Evolutionary conservation across 768 basidiomycete species (phyloP), one percentile per base, ranked within the genome.

Genomic region (Pilatotrama ljubarskyi): DNA sequence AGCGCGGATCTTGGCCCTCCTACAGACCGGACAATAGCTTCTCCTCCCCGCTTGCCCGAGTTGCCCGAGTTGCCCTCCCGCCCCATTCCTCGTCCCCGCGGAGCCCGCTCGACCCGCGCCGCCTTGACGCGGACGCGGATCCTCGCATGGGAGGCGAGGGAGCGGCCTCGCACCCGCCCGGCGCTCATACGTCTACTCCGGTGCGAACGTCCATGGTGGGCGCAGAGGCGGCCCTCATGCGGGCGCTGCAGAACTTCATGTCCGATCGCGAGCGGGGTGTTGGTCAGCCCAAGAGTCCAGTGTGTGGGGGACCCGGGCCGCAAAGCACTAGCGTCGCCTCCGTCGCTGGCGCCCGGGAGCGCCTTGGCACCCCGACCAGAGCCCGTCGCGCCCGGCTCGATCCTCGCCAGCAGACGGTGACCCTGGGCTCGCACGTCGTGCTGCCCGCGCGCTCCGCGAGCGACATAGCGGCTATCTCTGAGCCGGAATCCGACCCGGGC

Each of bases 91-190:
- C 55, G 38, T 57, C 55, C 41, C 55, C 55, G 55, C 55, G 55
- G 55, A 25, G 26, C 40, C 55, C 55, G 48, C 24, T 48, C 9
- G 36, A 37, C 22, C 55, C 53, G 53, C 18, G 10, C 38, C 22
- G 25, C 46, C 46, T 35, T 46, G 37, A 42, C 38, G 26, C 46
- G 46, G 55, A 29, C n/a, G 18, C 38, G 38, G 26, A 51, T 40
- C 51, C 51, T 37, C 24, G 35, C 22, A 20, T 13, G 42, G 15
- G 9, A 20, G 22, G 29, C 26, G 42, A 10, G 42, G 53, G 53
- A 54, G 53, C 53, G 53, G 53, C 18, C 18, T 54, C 53, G 53
- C 53, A 44, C 8, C 43, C 53, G 53, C 42, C n/a, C 42, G 32
- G 26, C 1, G 17, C 53, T 49, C 37, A 49, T 15, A 3, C 48